Evolutionary conservation across 139 green algal genomes (phyloP).

Genomic region (Edaphochlamys debaryana): DNA sequence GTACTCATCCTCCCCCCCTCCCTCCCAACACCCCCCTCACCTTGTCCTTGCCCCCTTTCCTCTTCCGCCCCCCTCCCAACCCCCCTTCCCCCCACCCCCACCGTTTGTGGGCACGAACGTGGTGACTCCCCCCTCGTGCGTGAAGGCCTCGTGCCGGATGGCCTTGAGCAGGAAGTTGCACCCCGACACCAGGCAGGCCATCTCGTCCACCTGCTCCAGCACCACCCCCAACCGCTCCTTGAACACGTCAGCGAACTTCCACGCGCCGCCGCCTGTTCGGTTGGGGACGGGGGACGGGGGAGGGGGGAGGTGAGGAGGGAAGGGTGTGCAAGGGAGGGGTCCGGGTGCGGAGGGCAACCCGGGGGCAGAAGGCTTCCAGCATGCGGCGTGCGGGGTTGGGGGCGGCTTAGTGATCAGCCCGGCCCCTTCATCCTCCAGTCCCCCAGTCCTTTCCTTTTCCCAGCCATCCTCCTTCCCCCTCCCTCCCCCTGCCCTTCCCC

Average conservation of each 20-base stretch:
- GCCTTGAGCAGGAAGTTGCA: conserved; percentile 96
- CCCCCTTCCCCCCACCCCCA: conserved; percentile 8
- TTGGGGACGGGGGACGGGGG: no score
- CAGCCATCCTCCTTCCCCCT: background rate
- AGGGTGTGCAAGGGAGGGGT: background rate
- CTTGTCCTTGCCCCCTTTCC: background rate
- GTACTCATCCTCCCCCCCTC: no score
- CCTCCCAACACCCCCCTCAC: background rate
- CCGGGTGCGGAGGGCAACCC: background rate
- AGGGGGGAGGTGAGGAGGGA: background rate
- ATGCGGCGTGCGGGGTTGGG: no score
- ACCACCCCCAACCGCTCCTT: conserved; percentile 88
- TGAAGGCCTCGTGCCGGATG: conserved; percentile 96
- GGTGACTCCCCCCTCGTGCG: conserved; percentile 73
- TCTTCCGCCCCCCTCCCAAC: background rate
- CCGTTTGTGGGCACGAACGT: conserved; percentile 70
- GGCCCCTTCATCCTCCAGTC: no score
- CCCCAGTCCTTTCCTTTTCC: no score
- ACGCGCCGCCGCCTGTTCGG: conserved; percentile 79
- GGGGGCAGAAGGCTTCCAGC: no score
- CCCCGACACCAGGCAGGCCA: conserved; percentile 88
- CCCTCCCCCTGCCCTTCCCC: background rate
- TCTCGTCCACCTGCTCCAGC: conserved; percentile 95
- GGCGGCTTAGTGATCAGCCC: no score
- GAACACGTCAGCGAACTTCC: conserved; percentile 91